These are phyloP conservation scores for Trichomonascaceae sp. DNA, from an alignment of 1,139 yeast genomes.

Conservation along the genomic window DNA sequence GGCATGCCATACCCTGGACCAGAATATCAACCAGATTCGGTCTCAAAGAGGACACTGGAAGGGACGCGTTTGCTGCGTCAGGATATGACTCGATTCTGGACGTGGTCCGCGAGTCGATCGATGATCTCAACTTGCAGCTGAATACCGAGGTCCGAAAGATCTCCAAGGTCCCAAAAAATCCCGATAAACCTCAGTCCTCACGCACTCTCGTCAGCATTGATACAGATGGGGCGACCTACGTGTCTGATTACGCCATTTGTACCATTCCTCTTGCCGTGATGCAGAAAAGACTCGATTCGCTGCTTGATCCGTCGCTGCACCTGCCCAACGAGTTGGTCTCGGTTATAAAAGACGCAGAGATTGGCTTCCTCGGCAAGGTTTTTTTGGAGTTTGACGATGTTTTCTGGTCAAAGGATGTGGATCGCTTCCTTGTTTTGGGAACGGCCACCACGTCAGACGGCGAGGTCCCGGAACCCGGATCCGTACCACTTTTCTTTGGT, in stretches of 20 bases:
- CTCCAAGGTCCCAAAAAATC: constrained; percentile 7
- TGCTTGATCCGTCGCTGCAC: constrained; percentile 6
- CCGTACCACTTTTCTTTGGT: constrained; percentile 36
- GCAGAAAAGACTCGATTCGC: constrained; percentile 12
- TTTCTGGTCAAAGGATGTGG: constrained; percentile 49
- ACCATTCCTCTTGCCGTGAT: constrained; percentile 66
- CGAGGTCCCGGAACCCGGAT: constrained; percentile 8
- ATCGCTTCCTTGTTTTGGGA: constrained; percentile 35
- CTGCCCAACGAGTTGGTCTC: constrained; percentile 31
- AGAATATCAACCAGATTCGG: constrained; percentile 55
- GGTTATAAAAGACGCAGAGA: constrained; percentile 40
- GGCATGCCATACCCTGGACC: constrained; percentile 69
- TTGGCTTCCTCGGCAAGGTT: constrained; percentile 67
- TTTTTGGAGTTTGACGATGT: constrained; percentile 54
- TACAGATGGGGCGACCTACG: constrained; percentile 16
- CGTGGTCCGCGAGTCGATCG: constrained; percentile 7
- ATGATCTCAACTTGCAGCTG: constrained; percentile 22
- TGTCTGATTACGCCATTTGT: constrained; percentile 43
- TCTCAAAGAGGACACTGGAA: constrained; percentile 54
- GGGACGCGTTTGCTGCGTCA: constrained; percentile 52
- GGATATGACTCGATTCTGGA: constrained; percentile 31
- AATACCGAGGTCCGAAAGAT: constrained; percentile 37
- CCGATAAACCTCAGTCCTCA: too few species aligned
- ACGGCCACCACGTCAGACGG: constrained; percentile 8
- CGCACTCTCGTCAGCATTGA: background rate